Evolutionary conservation across 164 flowering plant genomes (phyloP).

Genomic region (Nelumbo lutea): DNA sequence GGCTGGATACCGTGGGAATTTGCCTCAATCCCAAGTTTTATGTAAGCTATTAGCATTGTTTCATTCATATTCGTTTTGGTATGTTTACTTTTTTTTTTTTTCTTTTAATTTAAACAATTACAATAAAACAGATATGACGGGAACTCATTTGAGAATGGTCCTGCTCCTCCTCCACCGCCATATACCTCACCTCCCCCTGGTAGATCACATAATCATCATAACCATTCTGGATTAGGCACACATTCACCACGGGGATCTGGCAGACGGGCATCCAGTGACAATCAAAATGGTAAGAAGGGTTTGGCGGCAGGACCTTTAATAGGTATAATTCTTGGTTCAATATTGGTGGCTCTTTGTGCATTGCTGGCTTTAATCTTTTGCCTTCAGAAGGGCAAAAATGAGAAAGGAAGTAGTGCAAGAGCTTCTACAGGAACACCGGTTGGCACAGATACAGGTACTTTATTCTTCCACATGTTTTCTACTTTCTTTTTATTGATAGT

Average conservation of each 20-base stretch:
- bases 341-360: slow-evolving; percentile 28
- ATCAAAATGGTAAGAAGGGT: slow-evolving; percentile 25
- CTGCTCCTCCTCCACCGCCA: slow-evolving; percentile 91
- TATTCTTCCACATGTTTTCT: neutral
- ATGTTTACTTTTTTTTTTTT: slow-evolving; percentile 4
- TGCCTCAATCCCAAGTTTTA: slow-evolving; percentile 52
- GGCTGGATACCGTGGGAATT: slow-evolving; percentile 91
- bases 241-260: slow-evolving; percentile 29
- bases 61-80: slow-evolving; percentile 5
- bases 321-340: slow-evolving; percentile 61
- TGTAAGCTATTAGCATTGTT: slow-evolving; percentile 41
- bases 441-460: slow-evolving; percentile 40
- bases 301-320: slow-evolving; percentile 45
- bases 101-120: slow-evolving; percentile 8
- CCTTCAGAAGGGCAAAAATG: slow-evolving; percentile 34
- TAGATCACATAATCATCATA: slow-evolving; percentile 37
- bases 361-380: slow-evolving; percentile 54
- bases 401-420: slow-evolving; percentile 35
- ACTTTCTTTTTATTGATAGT: neutral
- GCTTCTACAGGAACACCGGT: slow-evolving; percentile 43
- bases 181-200: slow-evolving; percentile 70
- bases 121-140: slow-evolving; percentile 64
- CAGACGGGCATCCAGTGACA: slow-evolving; percentile 21
- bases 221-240: slow-evolving; percentile 31
- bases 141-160: slow-evolving; percentile 74